Percentiles rank a stretch among this genome's conserved stretches.
Conservation (phyloP, 805 yeast species). For the Maudiozyma pseudohumilis region DNA sequence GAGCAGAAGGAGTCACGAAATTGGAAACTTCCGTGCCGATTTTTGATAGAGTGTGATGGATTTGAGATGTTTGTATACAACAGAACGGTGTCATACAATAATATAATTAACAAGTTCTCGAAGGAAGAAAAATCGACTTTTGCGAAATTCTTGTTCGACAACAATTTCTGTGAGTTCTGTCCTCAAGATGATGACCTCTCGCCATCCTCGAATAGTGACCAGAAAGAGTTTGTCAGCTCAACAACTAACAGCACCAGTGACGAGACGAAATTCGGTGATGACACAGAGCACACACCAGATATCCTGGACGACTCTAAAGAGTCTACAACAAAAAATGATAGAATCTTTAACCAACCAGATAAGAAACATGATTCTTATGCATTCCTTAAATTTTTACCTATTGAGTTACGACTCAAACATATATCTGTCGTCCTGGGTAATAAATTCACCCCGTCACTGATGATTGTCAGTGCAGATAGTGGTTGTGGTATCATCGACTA, state of each 20-base stretch:
- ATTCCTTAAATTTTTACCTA: slow-evolving; percentile 43
- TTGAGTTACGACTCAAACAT: slow-evolving; percentile 47
- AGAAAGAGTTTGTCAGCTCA: background rate
- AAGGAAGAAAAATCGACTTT: slow-evolving; percentile 16
- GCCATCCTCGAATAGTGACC: background rate
- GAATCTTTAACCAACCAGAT: slow-evolving; percentile 11
- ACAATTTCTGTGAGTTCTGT: slow-evolving; percentile 10
- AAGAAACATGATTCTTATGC: slow-evolving; percentile 3
- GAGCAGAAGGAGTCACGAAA: slow-evolving; percentile 26
- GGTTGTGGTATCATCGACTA: slow-evolving; percentile 53
- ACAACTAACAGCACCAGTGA: slow-evolving; percentile 4
- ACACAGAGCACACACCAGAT: background rate
- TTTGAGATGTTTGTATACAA: slow-evolving; percentile 78
- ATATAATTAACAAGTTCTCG: slow-evolving; percentile 35
- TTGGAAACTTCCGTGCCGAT: slow-evolving; percentile 44
- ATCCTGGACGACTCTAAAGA: slow-evolving; percentile 2
- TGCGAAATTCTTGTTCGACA: slow-evolving; percentile 15
- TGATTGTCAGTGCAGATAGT: slow-evolving; percentile 49
- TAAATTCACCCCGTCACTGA: slow-evolving; percentile 59
- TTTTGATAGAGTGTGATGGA: slow-evolving; percentile 57
- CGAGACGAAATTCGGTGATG: slow-evolving; percentile 9
- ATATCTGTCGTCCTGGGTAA: slow-evolving; percentile 80
- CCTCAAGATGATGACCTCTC: slow-evolving; percentile 5
- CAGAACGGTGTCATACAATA: slow-evolving; percentile 67
- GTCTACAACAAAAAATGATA: slow-evolving; percentile 11